Evolutionary conservation across 2,329 filamentous ascomycete species (phyloP).

Genomic region (Lasiodiplodia hormozganensis): DNA sequence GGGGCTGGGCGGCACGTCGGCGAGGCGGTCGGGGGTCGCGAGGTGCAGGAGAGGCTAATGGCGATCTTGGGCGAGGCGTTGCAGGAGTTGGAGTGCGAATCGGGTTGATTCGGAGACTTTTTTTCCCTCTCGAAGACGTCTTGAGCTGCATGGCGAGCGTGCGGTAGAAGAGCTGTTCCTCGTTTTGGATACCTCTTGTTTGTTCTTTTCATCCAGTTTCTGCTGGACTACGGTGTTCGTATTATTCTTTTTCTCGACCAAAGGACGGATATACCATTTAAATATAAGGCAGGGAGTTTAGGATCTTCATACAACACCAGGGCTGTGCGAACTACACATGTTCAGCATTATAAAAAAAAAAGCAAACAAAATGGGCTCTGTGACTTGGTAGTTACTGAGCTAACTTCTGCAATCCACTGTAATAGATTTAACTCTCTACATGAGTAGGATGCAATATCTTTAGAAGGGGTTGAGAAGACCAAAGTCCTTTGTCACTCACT

Average conservation of each 20-base stretch:
- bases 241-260: not conserved
- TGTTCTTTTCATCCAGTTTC: not conserved
- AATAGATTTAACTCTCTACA: too few species aligned
- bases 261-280: not conserved
- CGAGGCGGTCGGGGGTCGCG: conserved; percentile 37
- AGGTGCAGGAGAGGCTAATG: conserved; percentile 40
- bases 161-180: not conserved
- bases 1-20: conserved; percentile 48
- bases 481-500: too few species aligned
- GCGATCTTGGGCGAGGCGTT: conserved; percentile 1
- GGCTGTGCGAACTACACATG: not conserved
- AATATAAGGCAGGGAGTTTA: not conserved
- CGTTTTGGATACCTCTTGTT: not conserved
- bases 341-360: not conserved
- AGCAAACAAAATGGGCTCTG: not conserved
- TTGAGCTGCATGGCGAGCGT: not conserved
- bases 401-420: too few species aligned
- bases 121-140: not conserved
- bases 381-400: not conserved
- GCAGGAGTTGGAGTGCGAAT: conserved; percentile 18
- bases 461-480: too few species aligned
- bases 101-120: too few species aligned
- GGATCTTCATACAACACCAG: not conserved
- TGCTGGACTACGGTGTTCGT: not conserved
- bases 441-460: too few species aligned